Evolutionary conservation across 1,284 basidiomycete species (phyloP), one percentile per base, ranked within the genome.

Genomic region (Schizopora paradoxa): DNA sequence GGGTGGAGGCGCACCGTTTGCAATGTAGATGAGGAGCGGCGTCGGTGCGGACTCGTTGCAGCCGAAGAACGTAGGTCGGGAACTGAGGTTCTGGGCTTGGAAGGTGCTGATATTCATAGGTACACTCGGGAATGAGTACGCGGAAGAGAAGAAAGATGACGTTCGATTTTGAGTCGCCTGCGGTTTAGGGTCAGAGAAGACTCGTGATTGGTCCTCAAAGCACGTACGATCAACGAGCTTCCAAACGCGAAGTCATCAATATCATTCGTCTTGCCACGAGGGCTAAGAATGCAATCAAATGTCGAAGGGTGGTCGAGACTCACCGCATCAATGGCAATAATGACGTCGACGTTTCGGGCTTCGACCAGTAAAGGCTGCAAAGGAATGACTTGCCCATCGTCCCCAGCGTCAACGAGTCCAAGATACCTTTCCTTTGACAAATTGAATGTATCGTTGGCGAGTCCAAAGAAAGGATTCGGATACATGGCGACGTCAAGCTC

Each of bases 351-450:
- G 0, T 57, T 60, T 28, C 79, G 66, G 1, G 70, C 71, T 41
- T 70, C 66, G 37, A 77, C 73, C 5, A 81, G 62, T 25, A 82
- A 58, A 0, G 78, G 77, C 52, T 74, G 71, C 10, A 79, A 42
- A 0, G 77, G 74, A n/a, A 76, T 60, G 37, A 66, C 58, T 49
- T 77, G 64, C 3, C 68, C 68, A 43, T 72, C 61, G 38, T 62
- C 58, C 5, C 69, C 70, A 18, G 70, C 72, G 36, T 73, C 72
- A 7, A 69, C 63, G 5, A 73, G 51, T 2, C 42, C 54, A 1
- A 74, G 53, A 6, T 64, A 45, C 7, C 41, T 57, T 54, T 66
- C 58, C 38, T 59, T 56, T 2, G 66, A 56, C 47, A 67, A 63
- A 4, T 64, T 40, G 44, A 67, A 74, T 14, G 28, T 31, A 0